Evolutionary conservation across 177 flowering plant genomes (phyloP), one percentile per base, ranked within the genome.

Genomic region (Tripterygium wilfordii): DNA sequence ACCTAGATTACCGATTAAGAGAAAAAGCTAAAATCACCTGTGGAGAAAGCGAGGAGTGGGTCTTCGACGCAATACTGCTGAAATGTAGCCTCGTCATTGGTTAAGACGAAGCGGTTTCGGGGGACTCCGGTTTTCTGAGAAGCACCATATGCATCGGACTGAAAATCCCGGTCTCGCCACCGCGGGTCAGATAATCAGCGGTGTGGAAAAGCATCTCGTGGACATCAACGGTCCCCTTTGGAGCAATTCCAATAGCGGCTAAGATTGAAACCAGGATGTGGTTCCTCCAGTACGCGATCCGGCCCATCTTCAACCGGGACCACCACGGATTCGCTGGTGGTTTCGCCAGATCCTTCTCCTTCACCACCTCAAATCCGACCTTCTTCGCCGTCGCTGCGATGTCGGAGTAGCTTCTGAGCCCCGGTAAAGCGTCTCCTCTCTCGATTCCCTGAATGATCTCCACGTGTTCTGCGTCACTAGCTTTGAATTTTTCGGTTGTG

Each of bases 321-420:
- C 97, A 90, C 97, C 97, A 90, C 27, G 95, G 89, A 3, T 60
- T 31, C 2, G 91, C 58, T 20, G 96, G 97, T 1, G 96, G 91
- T 49, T 48, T 63, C 7, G 97, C 91, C 65, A 90, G 65, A 68
- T 90, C 97, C 65, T 54, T 59, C 83, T 90, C 96, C 26, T 60
- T 62, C 66, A 87, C 71, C 22, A 87, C 82, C 53, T 90, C 89
- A 41, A 90, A 90, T 53, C 97, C 96, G 0, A 87, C 96, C n/a
- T 67, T 71, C 68, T 51, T 70, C 19, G 96, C 97, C 29, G 77
- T 67, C 65, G 56, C 73, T 1, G 87, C 63, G 22, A 90, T 72
- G 57, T 87, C 77, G 6, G 48, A 32, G 61, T 77, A 76, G 51
- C 63, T 66, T 46, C 94, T 58, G 42, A 90, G 60, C 24, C 97